Evolutionary conservation across 2,329 filamentous ascomycete genomes (phyloP), one percentile per base, ranked within the genome.

Genomic region (Claviceps sp.): DNA sequence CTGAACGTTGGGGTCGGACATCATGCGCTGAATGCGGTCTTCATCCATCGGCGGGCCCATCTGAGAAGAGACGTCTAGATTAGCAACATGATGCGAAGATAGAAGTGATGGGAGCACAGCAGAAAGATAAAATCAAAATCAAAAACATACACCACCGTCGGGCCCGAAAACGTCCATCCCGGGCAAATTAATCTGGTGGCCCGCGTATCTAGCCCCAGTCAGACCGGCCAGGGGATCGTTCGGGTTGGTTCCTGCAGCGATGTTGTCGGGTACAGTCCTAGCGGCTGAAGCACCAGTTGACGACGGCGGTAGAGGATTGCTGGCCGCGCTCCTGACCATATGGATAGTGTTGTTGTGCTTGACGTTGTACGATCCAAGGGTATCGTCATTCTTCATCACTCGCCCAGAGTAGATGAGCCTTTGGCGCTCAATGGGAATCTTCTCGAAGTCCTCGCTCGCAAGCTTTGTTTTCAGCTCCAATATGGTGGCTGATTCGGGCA

Each of bases 381-480:
- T 84, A 61, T 98, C 91, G 54, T 85, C 82, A 67, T 98, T 93
- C 74, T 97, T 98, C 72, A 98, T 82, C 55, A 98, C 91, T 55
- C 91, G 85, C 50, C 93, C 93, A 5, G 91, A 96, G 75, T 97
- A 98, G 71, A 98, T 98, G 57, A 98, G 77, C 55, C 93, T 87
- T 72, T 97, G 91, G 60, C 89, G 82, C 63, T 95, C 88, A 51
- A 84, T 77, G 37, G 93, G 85, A 52, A 95, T 82, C 67, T 95
- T 85, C 67, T 94, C 91, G 64, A 84, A 88, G 61, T 95, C 88
- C 53, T 82, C 71, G 37, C 79, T 78, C 5, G 90, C 81, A 41
- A 98, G 82, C 74, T 91, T 95, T 56, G 78, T 79, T 77, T 98
- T 98, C 61, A 98, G 79, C 55, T 96, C 89, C 53, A 80, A 76